These are phyloP conservation scores for Nitzschia sp. DNA, from an alignment of 108 stramenopile genomes.

Conservation along the genomic window DNA sequence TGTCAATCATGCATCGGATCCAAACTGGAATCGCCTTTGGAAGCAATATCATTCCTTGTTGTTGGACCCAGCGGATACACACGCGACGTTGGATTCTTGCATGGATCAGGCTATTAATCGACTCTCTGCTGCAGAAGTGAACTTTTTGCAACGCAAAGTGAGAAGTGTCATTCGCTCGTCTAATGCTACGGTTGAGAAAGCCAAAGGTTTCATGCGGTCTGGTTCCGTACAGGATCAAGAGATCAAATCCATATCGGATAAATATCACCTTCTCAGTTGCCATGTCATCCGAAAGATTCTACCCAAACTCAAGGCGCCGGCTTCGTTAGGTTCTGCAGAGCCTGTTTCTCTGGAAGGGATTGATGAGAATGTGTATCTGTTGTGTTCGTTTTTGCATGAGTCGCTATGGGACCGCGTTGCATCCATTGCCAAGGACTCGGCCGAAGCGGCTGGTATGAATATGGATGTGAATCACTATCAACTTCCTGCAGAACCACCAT, in stretches of 20 bases:
- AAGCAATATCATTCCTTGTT: conserved; percentile 27
- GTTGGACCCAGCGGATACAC: conserved; percentile 61
- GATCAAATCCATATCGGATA: conserved; percentile 23
- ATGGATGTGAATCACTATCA: conserved; percentile 70
- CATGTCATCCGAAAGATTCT: conserved; percentile 30
- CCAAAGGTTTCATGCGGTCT: conserved; percentile 6
- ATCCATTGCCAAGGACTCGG: conserved; percentile 51
- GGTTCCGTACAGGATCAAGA: conserved; percentile 25
- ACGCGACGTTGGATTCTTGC: conserved; percentile 36
- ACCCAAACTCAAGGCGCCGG: conserved; percentile 10
- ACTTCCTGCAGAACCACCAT: conserved; percentile 8
- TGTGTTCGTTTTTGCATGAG: conserved; percentile 56
- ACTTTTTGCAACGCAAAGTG: conserved; percentile 51
- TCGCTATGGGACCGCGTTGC: conserved; percentile 65
- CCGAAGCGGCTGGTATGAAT: conserved; percentile 49
- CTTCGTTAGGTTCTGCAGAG: background rate
- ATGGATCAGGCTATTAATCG: conserved; percentile 36
- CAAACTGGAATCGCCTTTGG: conserved; percentile 47
- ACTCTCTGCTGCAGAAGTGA: conserved; percentile 38
- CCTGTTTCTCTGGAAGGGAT: conserved; percentile 4
- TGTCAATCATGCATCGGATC: conserved; percentile 10
- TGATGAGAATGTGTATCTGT: conserved; percentile 30
- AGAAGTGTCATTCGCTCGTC: conserved; percentile 33
- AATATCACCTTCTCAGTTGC: conserved; percentile 35
- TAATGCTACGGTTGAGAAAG: background rate